Conservation (phyloP, 2,329 filamentous ascomycete genomes). For the Beauveria sp. region DNA sequence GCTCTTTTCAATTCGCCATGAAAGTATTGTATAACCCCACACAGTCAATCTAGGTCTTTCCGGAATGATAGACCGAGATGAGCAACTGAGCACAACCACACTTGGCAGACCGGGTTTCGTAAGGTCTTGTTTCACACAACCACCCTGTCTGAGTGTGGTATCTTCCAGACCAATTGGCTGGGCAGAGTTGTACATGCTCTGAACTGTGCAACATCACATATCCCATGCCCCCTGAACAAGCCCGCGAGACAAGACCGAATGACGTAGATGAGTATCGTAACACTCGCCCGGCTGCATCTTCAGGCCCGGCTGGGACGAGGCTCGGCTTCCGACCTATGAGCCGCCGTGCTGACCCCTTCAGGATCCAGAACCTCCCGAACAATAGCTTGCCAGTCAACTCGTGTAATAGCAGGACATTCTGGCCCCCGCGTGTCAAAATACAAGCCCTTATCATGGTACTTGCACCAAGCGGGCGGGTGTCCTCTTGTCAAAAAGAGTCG, state of each 20-base stretch:
- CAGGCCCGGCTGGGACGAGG: background rate
- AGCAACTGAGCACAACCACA: background rate
- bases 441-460: conserved; percentile 28
- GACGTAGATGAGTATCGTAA: background rate
- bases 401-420: conserved; percentile 10
- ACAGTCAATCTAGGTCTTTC: background rate
- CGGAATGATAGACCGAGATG: background rate
- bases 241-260: background rate
- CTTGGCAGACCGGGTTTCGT: conserved; percentile 4
- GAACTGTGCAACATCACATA: background rate
- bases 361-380: conserved; percentile 22
- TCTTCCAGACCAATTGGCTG: background rate
- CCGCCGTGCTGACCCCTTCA: conserved; percentile 16
- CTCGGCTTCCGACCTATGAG: background rate
- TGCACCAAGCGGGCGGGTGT: conserved; percentile 34
- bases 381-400: conserved; percentile 26
- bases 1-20: no score
- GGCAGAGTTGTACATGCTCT: background rate
- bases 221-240: background rate
- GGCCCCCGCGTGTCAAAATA: background rate
- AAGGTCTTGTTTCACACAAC: background rate
- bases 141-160: no score
- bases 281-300: background rate
- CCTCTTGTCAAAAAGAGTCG: conserved; percentile 28
- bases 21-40: background rate